Evolutionary conservation across 768 basidiomycete genomes (phyloP).

Genomic region (Dentipellis fragilis): DNA sequence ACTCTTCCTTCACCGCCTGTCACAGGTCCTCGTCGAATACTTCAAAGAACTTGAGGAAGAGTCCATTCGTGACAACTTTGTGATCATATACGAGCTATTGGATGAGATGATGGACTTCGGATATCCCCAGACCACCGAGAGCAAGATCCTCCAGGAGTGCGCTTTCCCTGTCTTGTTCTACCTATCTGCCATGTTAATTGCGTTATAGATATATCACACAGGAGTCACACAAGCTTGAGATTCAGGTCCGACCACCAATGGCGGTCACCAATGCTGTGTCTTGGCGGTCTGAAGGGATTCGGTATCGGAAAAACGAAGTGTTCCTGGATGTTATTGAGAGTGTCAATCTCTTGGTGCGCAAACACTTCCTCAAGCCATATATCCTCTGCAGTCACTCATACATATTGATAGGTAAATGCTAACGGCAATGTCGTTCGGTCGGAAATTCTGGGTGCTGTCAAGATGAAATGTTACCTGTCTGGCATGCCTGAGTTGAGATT

Average conservation of each 20-base stretch:
- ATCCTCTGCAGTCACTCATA: too few species aligned
- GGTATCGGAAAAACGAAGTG: slow-evolving; percentile 98
- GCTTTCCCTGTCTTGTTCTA: neutral
- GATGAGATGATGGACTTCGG: slow-evolving; percentile 99
- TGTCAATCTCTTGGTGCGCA: slow-evolving; percentile 82
- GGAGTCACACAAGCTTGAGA: slow-evolving; percentile 94
- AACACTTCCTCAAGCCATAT: too few species aligned
- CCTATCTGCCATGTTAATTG: neutral
- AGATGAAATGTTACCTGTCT: slow-evolving; percentile 99
- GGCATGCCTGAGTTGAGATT: slow-evolving; percentile 98
- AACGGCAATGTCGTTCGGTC: slow-evolving; percentile 95
- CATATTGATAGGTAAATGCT: slow-evolving; percentile 68
- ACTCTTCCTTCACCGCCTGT: slow-evolving; percentile 90
- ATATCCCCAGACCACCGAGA: slow-evolving; percentile 97
- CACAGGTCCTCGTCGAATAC: slow-evolving; percentile 91
- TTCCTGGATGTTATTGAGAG: slow-evolving; percentile 98
- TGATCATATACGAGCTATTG: slow-evolving; percentile 96
- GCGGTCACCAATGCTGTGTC: slow-evolving; percentile 98
- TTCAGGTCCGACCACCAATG: slow-evolving; percentile 77
- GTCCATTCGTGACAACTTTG: slow-evolving; percentile 97
- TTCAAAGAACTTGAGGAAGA: slow-evolving; percentile 99
- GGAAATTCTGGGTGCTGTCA: slow-evolving; percentile 95
- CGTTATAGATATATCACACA: slow-evolving; percentile 87
- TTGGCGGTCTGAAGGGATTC: slow-evolving; percentile 95
- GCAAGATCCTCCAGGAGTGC: slow-evolving; percentile 96